These are phyloP conservation scores for Aspergillus campestris DNA, from an alignment of 495 filamentous ascomycete species.

Conservation along the genomic window DNA sequence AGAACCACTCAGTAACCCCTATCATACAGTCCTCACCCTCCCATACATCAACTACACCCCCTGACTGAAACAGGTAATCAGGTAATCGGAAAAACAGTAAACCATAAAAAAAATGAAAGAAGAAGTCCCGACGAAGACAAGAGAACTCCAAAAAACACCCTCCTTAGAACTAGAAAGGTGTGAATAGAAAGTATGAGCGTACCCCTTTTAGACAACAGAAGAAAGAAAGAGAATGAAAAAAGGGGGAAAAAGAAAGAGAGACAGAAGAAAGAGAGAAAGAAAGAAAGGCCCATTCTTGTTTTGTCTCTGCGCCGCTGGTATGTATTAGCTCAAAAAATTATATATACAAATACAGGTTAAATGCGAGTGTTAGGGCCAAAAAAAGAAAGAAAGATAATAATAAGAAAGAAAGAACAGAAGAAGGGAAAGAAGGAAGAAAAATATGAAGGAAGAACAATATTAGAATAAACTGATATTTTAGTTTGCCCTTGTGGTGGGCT, in stretches of 20 bases:
- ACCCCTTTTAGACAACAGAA: background rate
- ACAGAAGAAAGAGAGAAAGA: constrained; percentile 4
- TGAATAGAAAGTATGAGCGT: background rate
- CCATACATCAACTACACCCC: too few relatives aligned
- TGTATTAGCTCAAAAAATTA: background rate
- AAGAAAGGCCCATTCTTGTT: background rate
- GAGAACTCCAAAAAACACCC: too few relatives aligned
- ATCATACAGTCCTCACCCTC: too few relatives aligned
- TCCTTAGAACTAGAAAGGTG: background rate
- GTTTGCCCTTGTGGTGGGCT: background rate
- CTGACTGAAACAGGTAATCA: background rate
- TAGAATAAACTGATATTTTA: background rate
- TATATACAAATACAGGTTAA: constrained; percentile 5
- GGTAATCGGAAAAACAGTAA: background rate
- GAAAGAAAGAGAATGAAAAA: constrained; percentile 1
- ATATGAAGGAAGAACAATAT: background rate
- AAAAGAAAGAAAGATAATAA: constrained; percentile 4
- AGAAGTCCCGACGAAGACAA: too few relatives aligned
- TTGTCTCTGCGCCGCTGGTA: constrained; percentile 4
- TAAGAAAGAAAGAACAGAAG: constrained; percentile 1
- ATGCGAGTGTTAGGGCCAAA: background rate
- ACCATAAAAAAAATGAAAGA: too few relatives aligned
- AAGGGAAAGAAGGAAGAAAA: constrained; percentile 5
- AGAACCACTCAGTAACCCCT: too few relatives aligned
- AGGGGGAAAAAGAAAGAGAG: background rate